Evolutionary conservation across 78 protist species (phyloP).

Genomic region (Guillardia theta): DNA sequence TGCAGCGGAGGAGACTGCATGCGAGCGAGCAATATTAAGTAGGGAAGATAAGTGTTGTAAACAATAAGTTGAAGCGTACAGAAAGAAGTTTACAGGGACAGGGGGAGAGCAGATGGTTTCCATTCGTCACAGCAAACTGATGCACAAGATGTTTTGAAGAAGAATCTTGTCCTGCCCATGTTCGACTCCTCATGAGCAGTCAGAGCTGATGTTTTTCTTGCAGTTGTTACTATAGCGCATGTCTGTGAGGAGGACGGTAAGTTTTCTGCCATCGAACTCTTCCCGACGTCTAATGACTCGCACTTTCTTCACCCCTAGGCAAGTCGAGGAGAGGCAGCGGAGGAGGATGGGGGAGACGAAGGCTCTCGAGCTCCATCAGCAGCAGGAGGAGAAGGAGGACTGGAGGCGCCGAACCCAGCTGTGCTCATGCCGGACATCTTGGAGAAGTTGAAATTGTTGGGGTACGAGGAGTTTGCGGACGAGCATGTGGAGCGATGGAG

Average conservation of each 20-base stretch:
- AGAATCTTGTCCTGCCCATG: no score
- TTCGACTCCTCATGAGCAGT: no score
- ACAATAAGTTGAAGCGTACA: background rate
- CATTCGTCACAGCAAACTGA: no score
- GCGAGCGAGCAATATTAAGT: background rate
- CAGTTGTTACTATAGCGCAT: no score
- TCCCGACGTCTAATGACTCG: no score
- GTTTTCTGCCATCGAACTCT: no score
- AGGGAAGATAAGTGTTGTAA: background rate
- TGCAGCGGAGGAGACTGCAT: background rate
- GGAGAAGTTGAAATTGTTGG: conserved; percentile 10
- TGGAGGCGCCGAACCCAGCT: background rate
- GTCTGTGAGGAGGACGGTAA: no score
- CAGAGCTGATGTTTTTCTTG: no score
- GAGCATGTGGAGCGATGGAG: background rate
- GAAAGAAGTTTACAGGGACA: background rate
- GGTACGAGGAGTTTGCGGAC: background rate
- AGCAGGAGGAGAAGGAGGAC: background rate
- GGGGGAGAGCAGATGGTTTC: background rate
- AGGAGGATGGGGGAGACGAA: background rate
- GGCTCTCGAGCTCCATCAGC: background rate
- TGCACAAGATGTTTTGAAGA: no score
- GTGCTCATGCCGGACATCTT: background rate
- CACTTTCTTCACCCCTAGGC: no score
- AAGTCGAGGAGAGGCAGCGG: background rate